These are phyloP conservation scores for Hevea brasiliensis DNA, from an alignment of 345 rosid genomes.

Conservation along the genomic window DNA sequence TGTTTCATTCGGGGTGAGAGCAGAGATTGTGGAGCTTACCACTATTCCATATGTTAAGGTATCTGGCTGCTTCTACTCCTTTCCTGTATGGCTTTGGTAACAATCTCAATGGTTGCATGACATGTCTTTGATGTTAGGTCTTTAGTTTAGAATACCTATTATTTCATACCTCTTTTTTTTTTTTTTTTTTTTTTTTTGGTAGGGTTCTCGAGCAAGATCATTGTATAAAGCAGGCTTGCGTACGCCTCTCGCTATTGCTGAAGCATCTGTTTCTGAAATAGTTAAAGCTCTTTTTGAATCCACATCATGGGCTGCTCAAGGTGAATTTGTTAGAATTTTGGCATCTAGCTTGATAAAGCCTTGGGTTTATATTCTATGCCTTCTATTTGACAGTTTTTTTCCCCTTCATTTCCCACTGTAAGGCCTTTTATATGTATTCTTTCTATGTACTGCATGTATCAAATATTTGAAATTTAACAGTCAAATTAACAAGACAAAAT, in stretches of 20 bases:
- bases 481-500: conserved; percentile 17
- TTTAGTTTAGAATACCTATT: neutral
- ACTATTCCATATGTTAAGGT: conserved; percentile 92
- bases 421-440: neutral
- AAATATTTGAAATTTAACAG: neutral
- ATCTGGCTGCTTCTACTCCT: conserved; percentile 12
- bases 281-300: conserved; percentile 89
- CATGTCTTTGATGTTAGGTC: neutral
- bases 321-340: conserved; percentile 38
- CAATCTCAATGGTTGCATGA: neutral
- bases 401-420: neutral
- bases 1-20: conserved; percentile 96
- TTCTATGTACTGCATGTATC: neutral
- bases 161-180: too few species aligned
- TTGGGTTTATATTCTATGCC: neutral
- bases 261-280: conserved; percentile 84
- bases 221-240: conserved; percentile 95
- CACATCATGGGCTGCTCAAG: conserved; percentile 78
- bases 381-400: neutral
- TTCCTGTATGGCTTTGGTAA: conserved; percentile 1
- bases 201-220: conserved; percentile 98
- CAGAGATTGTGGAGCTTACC: conserved; percentile 96
- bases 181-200: conserved; percentile 18
- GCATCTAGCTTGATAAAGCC: too few species aligned
- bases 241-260: conserved; percentile 85